Base-by-base conservation (phyloP, 2,329 filamentous ascomycete species). In the Ascosphaera aggregata region DNA sequence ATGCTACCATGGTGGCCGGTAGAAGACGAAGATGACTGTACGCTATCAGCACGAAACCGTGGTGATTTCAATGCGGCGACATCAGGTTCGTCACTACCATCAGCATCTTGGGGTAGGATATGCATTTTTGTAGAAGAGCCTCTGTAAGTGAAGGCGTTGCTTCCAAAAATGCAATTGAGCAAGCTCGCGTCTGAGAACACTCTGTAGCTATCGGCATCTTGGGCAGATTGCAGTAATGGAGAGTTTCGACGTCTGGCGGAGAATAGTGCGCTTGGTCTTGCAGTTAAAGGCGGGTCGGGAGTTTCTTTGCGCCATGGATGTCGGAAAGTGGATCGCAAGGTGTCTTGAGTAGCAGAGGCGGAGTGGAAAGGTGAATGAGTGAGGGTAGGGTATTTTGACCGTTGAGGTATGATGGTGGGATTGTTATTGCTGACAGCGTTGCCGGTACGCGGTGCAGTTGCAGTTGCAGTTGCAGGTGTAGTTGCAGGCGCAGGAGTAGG, bases 51-150 rank as follows among this genome's bases (percentile, higher is more conserved):
- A 39, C 50, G 2, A 16, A 17, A 17, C 11, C n/a, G 2, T 15
- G 18, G 4, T 39, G 40, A 17, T 34, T 45, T 48, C 52, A 39
- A n/a, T 44, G 48, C 35, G 30, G 40, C 16, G 43, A 39, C 39
- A 41, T 37, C 20, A 43, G 2, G 11, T 27, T 27, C 22, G 11
- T 27, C 22, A 27, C 22, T 11, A 11, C 5, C 22, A 27, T 27
- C 22, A 27, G 22, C 22, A 27, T 27, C 22, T 27, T 27, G 22
- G 17, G 60, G 60, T 43, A 71, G 60, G 39, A 71, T 65, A 48
- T 73, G 69, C 49, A 72, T 63, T 49, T 73, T 73, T 35, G 69
- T 72, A 18, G 66, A 69, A 7, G 67, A 65, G n/a, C 66, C 66
- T 32, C 64, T 57, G 47, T 71, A 70, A 43, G 62, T 66, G 49